Evolutionary conservation across 2,329 filamentous ascomycete genomes (phyloP).

Genomic region (Fusarium phyllophilum): DNA sequence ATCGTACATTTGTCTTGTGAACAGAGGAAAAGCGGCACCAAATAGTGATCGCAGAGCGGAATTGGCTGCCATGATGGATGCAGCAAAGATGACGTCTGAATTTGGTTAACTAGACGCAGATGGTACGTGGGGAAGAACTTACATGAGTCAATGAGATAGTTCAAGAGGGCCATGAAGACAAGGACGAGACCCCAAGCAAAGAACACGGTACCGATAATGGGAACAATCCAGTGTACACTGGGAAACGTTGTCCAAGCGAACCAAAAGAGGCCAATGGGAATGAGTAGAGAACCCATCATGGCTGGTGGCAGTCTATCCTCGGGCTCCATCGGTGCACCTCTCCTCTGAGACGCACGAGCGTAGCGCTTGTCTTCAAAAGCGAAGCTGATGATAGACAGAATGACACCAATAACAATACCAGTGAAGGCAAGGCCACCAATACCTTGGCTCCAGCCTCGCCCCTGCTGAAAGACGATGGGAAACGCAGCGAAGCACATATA

Average conservation of each 20-base stretch:
- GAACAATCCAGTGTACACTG: constrained; percentile 3
- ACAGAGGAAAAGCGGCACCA: constrained; percentile 21
- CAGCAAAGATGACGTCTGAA: constrained; percentile 6
- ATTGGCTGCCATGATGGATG: constrained; percentile 12
- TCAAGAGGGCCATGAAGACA: constrained; percentile 14
- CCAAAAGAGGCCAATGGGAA: constrained; percentile 15
- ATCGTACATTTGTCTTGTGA: constrained; percentile 21
- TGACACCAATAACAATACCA: constrained; percentile 6
- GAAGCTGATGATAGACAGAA: not conserved
- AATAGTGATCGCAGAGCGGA: constrained; percentile 13
- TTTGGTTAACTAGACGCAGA: rapidly evolving
- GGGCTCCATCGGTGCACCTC: not conserved
- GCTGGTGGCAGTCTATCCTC: constrained; percentile 6
- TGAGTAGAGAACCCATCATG: constrained; percentile 8
- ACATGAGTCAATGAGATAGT: constrained; percentile 25
- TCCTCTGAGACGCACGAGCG: not conserved
- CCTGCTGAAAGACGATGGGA: constrained; percentile 21
- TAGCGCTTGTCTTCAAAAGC: constrained; percentile 10
- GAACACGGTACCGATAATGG: not conserved
- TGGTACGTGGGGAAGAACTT: rapidly evolving
- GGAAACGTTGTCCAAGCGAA: constrained; percentile 20
- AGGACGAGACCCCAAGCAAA: constrained; percentile 17
- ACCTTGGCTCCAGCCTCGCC: constrained; percentile 16
- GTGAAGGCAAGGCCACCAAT: constrained; percentile 7
- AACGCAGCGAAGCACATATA: constrained; percentile 30